Conservation (phyloP, 2,329 filamentous ascomycete genomes). For the Fusarium gaditjirri region DNA sequence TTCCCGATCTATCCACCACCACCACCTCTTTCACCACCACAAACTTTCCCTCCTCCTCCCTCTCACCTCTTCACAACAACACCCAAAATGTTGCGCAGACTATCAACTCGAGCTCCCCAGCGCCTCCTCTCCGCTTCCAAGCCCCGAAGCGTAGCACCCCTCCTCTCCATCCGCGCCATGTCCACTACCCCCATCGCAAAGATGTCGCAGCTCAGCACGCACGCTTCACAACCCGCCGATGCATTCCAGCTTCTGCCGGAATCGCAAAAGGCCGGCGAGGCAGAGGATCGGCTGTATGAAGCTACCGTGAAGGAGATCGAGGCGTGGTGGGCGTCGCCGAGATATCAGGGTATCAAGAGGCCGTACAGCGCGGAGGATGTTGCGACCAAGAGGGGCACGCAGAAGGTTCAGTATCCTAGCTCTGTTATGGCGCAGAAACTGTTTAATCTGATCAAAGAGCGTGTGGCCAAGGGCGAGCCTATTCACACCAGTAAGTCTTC, state of each 20-base stretch:
- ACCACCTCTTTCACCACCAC: background rate
- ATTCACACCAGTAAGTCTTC: conserved; percentile 83
- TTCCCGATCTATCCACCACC: conserved; percentile 7
- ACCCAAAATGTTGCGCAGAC: conserved; percentile 48
- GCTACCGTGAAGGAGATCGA: conserved; percentile 86
- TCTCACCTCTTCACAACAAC: background rate
- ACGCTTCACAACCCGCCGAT: conserved; percentile 65
- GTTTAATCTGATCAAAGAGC: conserved; percentile 86
- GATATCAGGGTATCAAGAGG: conserved; percentile 89
- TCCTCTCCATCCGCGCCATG: conserved; percentile 45
- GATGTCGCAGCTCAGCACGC: conserved; percentile 49
- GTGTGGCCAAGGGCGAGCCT: conserved; percentile 81
- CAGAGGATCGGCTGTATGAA: conserved; percentile 87
- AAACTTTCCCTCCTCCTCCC: background rate
- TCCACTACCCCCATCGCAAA: conserved; percentile 43
- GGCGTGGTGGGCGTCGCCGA: conserved; percentile 88
- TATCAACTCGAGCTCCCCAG: conserved; percentile 47
- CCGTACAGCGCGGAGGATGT: conserved; percentile 92
- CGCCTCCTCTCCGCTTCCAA: conserved; percentile 41
- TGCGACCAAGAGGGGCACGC: conserved; percentile 89
- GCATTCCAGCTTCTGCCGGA: conserved; percentile 88
- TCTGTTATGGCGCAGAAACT: conserved; percentile 95
- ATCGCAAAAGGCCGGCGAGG: conserved; percentile 77
- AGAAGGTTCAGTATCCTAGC: conserved; percentile 89
- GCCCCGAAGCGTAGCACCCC: conserved; percentile 30